Evolutionary conservation across 768 basidiomycete species (phyloP), one percentile per base, ranked within the genome.

Genomic region (Naganishia antarctica): DNA sequence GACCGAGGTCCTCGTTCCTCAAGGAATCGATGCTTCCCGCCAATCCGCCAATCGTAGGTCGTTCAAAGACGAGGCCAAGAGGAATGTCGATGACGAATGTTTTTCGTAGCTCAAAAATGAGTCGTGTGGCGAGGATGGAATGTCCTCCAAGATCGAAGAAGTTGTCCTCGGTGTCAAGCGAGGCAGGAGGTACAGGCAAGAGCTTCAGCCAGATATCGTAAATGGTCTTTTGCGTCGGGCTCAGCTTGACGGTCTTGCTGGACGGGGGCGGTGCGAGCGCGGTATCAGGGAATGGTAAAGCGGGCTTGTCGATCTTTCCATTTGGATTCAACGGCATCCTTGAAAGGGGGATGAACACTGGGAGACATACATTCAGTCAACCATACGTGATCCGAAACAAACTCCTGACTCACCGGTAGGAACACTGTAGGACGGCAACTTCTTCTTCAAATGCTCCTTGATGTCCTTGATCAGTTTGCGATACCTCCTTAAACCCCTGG

Each of bases 111-210:
- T 97, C 91, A 75, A 99, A 98, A 71, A 97, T 90, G 66, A 98
- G 85, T 26, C 93, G 87, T 1, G 96, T 99, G 0, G 96, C 96
- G 47, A 99, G 84, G 71, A 99, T 97, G 16, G 96, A 98, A 79
- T 99, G 96, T 7, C 96, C 96, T 50, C 96, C 96, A 45, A 98
- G 83, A 75, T 99, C 94, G 79, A 97, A 98, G 84, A 99, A 99
- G 76, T 85, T 90, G 72, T 98, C 94, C 74, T 97, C 88, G 11
- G 88, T 75, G 4, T 91, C 88, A 49, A 99, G 85, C 0, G 86
- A 83, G 8, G 83, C 80, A 0, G 90, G 86, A 5, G 89, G 81
- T 59, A 85, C 86, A 21, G 91, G 89, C 16, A 99, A 83, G 46
- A 98, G 83, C 57, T 75, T 81, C 0, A 84, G 75, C 93, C 94